Evolutionary conservation across 257 asterid genomes (phyloP).

Genomic region (Nicotiana noctiflora): DNA sequence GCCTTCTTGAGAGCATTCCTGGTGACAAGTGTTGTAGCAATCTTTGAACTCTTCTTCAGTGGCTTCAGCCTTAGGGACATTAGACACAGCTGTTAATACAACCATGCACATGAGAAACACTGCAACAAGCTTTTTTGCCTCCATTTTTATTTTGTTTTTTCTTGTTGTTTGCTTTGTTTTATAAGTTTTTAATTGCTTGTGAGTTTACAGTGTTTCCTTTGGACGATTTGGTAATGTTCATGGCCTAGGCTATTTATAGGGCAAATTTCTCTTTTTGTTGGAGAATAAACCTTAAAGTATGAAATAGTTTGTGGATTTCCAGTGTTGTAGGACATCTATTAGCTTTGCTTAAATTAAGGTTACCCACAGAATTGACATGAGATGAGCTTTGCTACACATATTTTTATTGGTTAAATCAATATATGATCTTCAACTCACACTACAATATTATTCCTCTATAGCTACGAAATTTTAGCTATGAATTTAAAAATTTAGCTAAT

Average conservation of each 20-base stretch:
- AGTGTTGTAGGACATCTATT: neutral
- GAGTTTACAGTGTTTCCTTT: conserved; percentile 6
- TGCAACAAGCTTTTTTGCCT: conserved; percentile 13
- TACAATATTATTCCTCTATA: too few species aligned
- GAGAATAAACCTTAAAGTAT: neutral
- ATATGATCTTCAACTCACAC: neutral
- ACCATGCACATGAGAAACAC: conserved; percentile 19
- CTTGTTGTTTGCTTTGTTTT: neutral
- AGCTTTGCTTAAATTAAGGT: neutral
- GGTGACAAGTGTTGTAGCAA: conserved; percentile 17
- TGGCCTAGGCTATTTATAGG: neutral
- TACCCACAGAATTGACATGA: neutral
- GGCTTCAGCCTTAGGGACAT: conserved; percentile 2
- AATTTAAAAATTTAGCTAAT: too few species aligned
- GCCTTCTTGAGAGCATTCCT: neutral
- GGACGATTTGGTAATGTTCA: neutral
- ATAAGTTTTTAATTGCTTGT: neutral
- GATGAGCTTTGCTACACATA: neutral
- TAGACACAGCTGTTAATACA: conserved; percentile 10
- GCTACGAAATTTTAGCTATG: too few species aligned
- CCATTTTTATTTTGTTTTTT: neutral
- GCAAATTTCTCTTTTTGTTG: neutral
- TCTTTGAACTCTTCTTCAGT: neutral
- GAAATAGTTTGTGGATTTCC: neutral
- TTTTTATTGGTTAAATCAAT: neutral